phyloP scores from a whole-genome alignment of 208 protist species.

The Wallacemonas sp. region DNA sequence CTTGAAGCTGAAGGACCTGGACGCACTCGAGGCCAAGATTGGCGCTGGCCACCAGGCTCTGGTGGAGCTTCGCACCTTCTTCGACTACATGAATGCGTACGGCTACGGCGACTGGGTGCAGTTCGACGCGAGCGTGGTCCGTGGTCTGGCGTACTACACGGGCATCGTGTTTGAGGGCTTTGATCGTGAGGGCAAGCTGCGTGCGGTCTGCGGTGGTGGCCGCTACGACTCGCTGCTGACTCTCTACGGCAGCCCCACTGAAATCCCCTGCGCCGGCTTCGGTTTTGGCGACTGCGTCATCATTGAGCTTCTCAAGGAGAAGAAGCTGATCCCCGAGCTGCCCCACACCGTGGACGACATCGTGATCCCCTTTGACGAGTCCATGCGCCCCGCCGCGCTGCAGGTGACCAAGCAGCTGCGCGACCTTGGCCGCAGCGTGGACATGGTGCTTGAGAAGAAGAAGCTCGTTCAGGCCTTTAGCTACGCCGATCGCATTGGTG shows the following conservation, averaged over 20 bases:
- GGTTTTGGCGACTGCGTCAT: slow-evolving; percentile 97
- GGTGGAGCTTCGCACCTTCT: slow-evolving; percentile 85
- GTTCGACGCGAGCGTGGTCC: slow-evolving; percentile 94
- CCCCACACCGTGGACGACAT: slow-evolving; percentile 80
- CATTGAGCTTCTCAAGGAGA: slow-evolving; percentile 92
- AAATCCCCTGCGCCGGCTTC: slow-evolving; percentile 93
- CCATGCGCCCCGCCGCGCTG: slow-evolving; percentile 84
- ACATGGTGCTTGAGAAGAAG: slow-evolving; percentile 93
- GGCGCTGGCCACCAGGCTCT: slow-evolving; percentile 80
- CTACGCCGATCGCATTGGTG: slow-evolving; percentile 95
- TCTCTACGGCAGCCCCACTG: slow-evolving; percentile 91
- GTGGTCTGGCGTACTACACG: slow-evolving; percentile 96
- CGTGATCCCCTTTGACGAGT: slow-evolving; percentile 93
- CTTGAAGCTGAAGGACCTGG: slow-evolving; percentile 83
- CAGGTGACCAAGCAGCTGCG: slow-evolving; percentile 77
- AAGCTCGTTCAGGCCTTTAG: slow-evolving; percentile 90
- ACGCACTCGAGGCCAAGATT: slow-evolving; percentile 69
- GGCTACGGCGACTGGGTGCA: slow-evolving; percentile 93
- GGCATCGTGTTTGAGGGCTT: slow-evolving; percentile 97
- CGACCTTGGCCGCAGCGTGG: slow-evolving; percentile 72
- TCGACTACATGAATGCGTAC: slow-evolving; percentile 87
- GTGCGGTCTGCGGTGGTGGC: slow-evolving; percentile 95
- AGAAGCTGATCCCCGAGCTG: slow-evolving; percentile 73
- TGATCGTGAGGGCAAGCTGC: slow-evolving; percentile 90
- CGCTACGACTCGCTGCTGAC: slow-evolving; percentile 95